phyloP scores from a whole-genome alignment of 345 rosid species.

The Citrus medica region DNA sequence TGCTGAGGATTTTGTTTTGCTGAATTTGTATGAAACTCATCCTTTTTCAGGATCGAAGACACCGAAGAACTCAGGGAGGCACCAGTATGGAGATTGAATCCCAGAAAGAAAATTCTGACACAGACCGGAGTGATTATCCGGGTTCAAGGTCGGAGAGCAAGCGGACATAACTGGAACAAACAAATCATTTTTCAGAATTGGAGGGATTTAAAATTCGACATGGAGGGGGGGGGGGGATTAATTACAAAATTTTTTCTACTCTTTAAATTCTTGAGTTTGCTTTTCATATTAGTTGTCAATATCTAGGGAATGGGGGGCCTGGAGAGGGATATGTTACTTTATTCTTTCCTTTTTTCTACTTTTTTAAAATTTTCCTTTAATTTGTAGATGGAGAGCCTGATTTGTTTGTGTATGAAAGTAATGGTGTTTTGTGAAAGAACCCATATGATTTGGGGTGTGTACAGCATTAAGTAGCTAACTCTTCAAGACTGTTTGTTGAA shows the following conservation, averaged over 20 bases:
- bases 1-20: neutral
- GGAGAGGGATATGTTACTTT: constrained; percentile 15
- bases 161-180: constrained; percentile 16
- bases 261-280: constrained; percentile 15
- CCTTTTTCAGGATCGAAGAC: constrained; percentile 70
- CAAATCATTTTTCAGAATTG: neutral
- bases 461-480: constrained; percentile 16
- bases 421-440: constrained; percentile 16
- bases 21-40: constrained; percentile 1
- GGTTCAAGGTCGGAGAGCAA: constrained; percentile 69
- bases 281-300: constrained; percentile 31
- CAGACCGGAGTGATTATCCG: constrained; percentile 54
- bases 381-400: constrained; percentile 31
- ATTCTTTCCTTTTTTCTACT: neutral
- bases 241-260: constrained; percentile 7
- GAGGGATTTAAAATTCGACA: neutral
- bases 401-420: constrained; percentile 30
- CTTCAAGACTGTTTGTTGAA: constrained; percentile 14
- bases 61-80: constrained; percentile 55
- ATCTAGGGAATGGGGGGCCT: constrained; percentile 23
- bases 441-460: constrained; percentile 22
- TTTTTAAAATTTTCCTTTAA: neutral
- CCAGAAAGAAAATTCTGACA: constrained; percentile 72
- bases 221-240: neutral
- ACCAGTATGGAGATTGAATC: constrained; percentile 70